phyloP scores from a whole-genome alignment of 106 monocot species.

The Triglochin maritima region DNA sequence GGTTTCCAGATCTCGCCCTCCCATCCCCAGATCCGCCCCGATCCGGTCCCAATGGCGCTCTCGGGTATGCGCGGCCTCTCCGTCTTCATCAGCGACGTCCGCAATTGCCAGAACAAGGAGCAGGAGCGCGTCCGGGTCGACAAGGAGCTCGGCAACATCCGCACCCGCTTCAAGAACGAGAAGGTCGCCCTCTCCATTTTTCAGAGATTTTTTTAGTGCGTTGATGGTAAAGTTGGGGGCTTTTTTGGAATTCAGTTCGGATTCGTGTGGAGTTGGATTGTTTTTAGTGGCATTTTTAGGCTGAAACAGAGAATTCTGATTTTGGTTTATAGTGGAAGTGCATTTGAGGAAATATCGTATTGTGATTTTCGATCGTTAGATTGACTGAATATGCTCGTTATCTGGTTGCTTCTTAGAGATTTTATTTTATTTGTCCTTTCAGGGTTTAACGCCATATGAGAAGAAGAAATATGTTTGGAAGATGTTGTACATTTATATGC shows the following conservation, averaged over 20 bases:
- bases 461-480: conserved; percentile 99
- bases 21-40: background rate
- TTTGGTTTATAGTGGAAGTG: no score
- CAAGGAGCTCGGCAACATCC: conserved; percentile 92
- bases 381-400: no score
- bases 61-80: conserved; percentile 92
- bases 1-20: background rate
- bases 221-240: background rate
- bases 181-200: conserved; percentile 34
- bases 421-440: conserved; percentile 14
- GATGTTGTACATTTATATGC: conserved; percentile 98
- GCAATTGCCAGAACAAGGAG: conserved; percentile 94
- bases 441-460: conserved; percentile 79
- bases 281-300: no score
- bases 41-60: conserved; percentile 35
- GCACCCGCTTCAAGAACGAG: conserved; percentile 83
- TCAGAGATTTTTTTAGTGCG: background rate
- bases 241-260: background rate
- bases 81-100: conserved; percentile 91
- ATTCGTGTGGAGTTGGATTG: no score
- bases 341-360: no score
- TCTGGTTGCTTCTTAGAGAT: background rate
- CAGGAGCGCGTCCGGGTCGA: conserved; percentile 83
- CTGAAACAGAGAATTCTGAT: no score
- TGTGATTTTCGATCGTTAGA: no score